Evolutionary conservation across 768 basidiomycete species (phyloP).

Genomic region (Lactifluus subvellereus): DNA sequence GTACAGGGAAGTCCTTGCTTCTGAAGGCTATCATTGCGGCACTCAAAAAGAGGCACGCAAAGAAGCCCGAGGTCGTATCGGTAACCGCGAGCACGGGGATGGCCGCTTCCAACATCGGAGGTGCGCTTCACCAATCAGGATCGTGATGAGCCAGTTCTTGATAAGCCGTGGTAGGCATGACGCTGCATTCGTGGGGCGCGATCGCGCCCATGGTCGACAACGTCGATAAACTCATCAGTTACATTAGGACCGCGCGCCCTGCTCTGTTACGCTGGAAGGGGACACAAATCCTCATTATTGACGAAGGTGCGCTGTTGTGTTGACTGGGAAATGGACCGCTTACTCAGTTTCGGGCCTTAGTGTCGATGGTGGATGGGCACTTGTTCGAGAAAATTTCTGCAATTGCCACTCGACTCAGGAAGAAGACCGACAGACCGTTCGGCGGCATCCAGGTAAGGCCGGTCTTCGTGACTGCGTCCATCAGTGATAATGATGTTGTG

Average conservation of each 20-base stretch:
- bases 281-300: conserved; percentile 55
- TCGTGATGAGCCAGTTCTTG: conserved; percentile 20
- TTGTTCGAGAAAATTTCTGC: conserved; percentile 54
- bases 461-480: conserved; percentile 32
- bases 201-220: conserved; percentile 46
- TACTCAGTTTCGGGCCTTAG: conserved; percentile 30
- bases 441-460: conserved; percentile 56
- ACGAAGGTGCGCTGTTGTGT: conserved; percentile 42
- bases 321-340: too few species aligned
- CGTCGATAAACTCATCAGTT: conserved; percentile 43
- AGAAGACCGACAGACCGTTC: conserved; percentile 47
- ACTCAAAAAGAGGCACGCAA: conserved; percentile 43
- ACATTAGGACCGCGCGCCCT: conserved; percentile 48
- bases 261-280: conserved; percentile 52
- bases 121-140: conserved; percentile 26
- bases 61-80: conserved; percentile 41
- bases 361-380: conserved; percentile 65
- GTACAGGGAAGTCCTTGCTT: conserved; percentile 60
- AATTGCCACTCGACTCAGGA: conserved; percentile 47
- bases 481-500: neutral
- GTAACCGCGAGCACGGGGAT: conserved; percentile 59
- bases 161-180: conserved; percentile 40
- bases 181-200: conserved; percentile 57
- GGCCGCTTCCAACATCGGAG: conserved; percentile 68
- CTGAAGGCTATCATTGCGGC: conserved; percentile 51